These are phyloP conservation scores for Amaranthus cruentus DNA, from an alignment of 148 eudicot species.

Conservation along the genomic window DNA sequence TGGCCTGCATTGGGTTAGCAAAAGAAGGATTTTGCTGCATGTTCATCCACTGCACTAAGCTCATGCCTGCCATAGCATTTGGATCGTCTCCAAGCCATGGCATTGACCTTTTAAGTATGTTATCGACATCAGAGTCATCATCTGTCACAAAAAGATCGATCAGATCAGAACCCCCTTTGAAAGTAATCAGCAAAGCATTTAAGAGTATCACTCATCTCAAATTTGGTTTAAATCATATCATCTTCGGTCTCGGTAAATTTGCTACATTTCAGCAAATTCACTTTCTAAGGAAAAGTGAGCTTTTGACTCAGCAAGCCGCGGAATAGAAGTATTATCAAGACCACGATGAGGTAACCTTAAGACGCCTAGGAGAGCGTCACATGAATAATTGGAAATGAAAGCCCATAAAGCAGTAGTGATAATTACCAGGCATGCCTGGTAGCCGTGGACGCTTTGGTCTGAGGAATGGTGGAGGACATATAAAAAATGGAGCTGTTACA, in stretches of 20 bases:
- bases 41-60: conserved; percentile 92
- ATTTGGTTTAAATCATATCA: too few relatives aligned
- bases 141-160: conserved; percentile 36
- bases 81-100: conserved; percentile 94
- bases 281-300: background rate
- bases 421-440: conserved; percentile 83
- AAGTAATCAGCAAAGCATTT: too few relatives aligned
- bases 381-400: background rate
- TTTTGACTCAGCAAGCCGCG: background rate
- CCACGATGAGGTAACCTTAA: background rate
- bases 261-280: too few relatives aligned
- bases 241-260: too few relatives aligned
- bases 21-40: conserved; percentile 74
- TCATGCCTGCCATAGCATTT: conserved; percentile 57
- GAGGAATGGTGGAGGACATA: conserved; percentile 83
- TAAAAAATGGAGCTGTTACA: conserved; percentile 93
- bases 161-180: background rate
- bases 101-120: conserved; percentile 72
- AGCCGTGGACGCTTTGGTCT: conserved; percentile 78
- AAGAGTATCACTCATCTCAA: too few relatives aligned
- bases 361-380: background rate
- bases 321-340: background rate
- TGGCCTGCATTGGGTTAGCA: conserved; percentile 53
- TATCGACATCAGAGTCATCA: conserved; percentile 67
- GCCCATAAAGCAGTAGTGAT: conserved; percentile 1